Evolutionary conservation across 2,329 filamentous ascomycete genomes (phyloP), one percentile per base, ranked within the genome.

Genomic region (Boeremia lycopersici): DNA sequence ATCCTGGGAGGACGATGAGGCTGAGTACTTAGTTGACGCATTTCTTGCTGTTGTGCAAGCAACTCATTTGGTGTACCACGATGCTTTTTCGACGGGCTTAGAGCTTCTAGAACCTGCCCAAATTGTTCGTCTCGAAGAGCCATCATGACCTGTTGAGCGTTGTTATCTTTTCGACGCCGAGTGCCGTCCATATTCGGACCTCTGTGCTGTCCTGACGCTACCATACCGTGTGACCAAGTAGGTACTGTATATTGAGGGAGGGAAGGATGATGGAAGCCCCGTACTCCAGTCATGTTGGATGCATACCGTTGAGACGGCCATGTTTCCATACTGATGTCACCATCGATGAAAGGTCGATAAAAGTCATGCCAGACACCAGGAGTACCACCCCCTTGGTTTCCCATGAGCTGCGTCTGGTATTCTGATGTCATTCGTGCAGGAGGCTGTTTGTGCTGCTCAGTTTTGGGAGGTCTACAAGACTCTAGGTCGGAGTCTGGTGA

Each of bases 51-150:
- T 25, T 45, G 45, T 9, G 17, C 13, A 19, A 39, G 28, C 2
- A 48, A 41, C 9, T 44, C 48, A 6, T 41, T 39, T 8, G 38
- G 25, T 31, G 47, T 19, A 29, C 56, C 44, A 28, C 84, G 91
- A 45, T 91, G 90, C 0, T 95, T 96, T 49, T 65, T 68, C 3
- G 65, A 59, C 15, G 65, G 67, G 41, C 65, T 70, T 19, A 66
- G 61, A 1, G 59, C 65, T 29, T 70, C 57, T 10, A 68, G 63
- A 1, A 70, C 54, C 26, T 67, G 62, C 4, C 64, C 69, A 17
- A 71, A 53, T 34, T 72, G 71, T 26, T 73, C 68, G 5, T 72
- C 68, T 34, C 61, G 52, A 34, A 70, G 44, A 10, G 62, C 60
- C 35, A 68, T 60, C 33, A 66, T 48, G 2, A 71, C 50, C 17